Evolutionary conservation across 306 rosid genomes (phyloP).

Genomic region (Quercus cerris): DNA sequence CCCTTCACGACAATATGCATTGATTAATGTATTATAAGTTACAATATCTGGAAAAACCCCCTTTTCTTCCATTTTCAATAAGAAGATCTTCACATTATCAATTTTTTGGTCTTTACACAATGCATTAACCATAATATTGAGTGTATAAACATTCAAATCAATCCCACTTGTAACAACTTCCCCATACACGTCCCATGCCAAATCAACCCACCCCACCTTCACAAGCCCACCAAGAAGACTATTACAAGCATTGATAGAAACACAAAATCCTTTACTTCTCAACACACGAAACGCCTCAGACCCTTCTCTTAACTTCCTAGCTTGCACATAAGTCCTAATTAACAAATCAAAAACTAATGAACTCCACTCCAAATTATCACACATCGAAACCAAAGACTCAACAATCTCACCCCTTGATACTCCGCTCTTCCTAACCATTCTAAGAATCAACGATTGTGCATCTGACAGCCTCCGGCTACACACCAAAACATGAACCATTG

Average conservation of each 20-base stretch:
- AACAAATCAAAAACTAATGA: constrained; percentile 57
- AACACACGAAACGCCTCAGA: constrained; percentile 56
- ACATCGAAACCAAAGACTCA: constrained; percentile 44
- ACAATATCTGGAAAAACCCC: constrained; percentile 64
- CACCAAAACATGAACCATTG: constrained; percentile 58
- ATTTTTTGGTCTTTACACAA: constrained; percentile 65
- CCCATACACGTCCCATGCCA: constrained; percentile 67
- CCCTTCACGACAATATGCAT: constrained; percentile 64
- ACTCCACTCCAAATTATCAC: constrained; percentile 11
- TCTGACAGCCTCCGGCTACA: constrained; percentile 49
- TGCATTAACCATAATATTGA: constrained; percentile 94
- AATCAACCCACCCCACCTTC: constrained; percentile 76
- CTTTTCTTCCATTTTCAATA: constrained; percentile 58
- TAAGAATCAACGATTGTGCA: constrained; percentile 71
- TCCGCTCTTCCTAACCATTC: constrained; percentile 70
- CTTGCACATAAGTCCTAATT: constrained; percentile 81
- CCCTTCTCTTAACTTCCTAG: constrained; percentile 81
- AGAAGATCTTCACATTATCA: constrained; percentile 39
- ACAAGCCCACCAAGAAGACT: constrained; percentile 83
- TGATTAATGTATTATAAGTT: constrained; percentile 74
- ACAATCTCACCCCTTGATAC: constrained; percentile 59
- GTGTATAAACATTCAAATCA: constrained; percentile 60
- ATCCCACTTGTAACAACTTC: constrained; percentile 48
- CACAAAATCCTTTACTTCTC: constrained; percentile 41
- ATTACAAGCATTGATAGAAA: constrained; percentile 72